Percentiles rank a stretch among this genome's conserved stretches.
Conservation (phyloP, 257 asterid genomes). For the Craterostigma plantagineum region DNA sequence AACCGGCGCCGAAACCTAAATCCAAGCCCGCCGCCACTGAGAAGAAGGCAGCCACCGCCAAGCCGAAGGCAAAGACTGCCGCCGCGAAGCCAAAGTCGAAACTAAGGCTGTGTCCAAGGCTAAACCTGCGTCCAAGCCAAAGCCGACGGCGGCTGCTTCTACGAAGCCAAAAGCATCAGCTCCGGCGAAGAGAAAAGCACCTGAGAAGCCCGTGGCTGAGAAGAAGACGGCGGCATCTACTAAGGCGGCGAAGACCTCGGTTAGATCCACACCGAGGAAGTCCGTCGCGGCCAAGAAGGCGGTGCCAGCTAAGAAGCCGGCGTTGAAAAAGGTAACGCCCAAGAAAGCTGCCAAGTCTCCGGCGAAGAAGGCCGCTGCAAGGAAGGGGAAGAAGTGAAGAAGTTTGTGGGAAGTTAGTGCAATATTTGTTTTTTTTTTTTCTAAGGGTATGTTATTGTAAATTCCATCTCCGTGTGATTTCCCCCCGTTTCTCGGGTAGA, state of each 20-base stretch:
- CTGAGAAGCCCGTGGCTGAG: constrained; percentile 23
- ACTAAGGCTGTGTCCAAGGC: constrained; percentile 13
- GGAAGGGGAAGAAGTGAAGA: constrained; percentile 28
- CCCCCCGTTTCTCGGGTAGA: too few relatives aligned
- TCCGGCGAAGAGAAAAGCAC: constrained; percentile 23
- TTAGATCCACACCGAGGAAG: constrained; percentile 28
- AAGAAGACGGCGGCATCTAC: constrained; percentile 23
- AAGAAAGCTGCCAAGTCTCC: constrained; percentile 22
- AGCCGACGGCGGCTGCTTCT: constrained; percentile 11
- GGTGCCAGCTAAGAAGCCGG: constrained; percentile 23
- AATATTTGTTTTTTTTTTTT: too few relatives aligned
- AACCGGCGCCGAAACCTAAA: constrained; percentile 15
- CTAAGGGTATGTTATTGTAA: too few relatives aligned
- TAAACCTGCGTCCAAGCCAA: not conserved
- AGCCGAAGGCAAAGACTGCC: constrained; percentile 8
- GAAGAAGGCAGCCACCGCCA: constrained; percentile 4
- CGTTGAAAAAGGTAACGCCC: constrained; percentile 15
- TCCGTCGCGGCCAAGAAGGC: constrained; percentile 11
- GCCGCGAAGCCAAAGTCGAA: not conserved
- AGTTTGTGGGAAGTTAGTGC: not conserved
- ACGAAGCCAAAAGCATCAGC: constrained; percentile 15
- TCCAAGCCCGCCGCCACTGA: constrained; percentile 6
- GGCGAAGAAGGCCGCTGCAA: constrained; percentile 21
- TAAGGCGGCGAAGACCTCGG: constrained; percentile 30
- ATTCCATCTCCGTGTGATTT: too few relatives aligned